Conservation (phyloP, 805 yeast species). For the Torulaspora quercuum region DNA sequence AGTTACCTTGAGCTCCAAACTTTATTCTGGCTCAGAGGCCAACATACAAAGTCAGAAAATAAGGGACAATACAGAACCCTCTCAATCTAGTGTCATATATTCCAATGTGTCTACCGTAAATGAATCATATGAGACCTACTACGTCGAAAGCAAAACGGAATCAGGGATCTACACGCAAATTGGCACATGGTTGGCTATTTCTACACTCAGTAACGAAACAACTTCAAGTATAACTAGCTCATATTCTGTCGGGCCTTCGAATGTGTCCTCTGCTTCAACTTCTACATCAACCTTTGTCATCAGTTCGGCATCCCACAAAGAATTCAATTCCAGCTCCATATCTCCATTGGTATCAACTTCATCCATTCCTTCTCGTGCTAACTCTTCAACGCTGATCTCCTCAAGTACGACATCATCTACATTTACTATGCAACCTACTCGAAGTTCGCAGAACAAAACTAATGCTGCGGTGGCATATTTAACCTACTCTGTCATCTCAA, state of each 20-base stretch:
- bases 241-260: too few relatives aligned
- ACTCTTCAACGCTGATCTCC: slow-evolving; percentile 1
- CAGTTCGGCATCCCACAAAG: too few relatives aligned
- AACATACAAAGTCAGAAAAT: slow-evolving; percentile 5
- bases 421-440: too few relatives aligned
- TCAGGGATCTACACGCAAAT: slow-evolving; percentile 24
- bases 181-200: slow-evolving; percentile 32
- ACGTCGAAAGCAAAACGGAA: slow-evolving; percentile 25
- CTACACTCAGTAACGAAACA: slow-evolving; percentile 9
- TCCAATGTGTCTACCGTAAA: background rate
- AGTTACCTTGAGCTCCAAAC: slow-evolving; percentile 5
- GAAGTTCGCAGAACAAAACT: too few relatives aligned
- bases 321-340: background rate
- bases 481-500: slow-evolving; percentile 20
- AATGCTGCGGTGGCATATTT: slow-evolving; percentile 4
- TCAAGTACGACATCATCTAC: background rate
- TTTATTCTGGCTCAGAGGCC: slow-evolving; percentile 6
- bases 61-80: background rate
- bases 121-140: slow-evolving; percentile 9
- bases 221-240: too few relatives aligned
- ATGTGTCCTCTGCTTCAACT: background rate
- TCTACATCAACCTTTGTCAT: background rate
- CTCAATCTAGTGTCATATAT: slow-evolving; percentile 1
- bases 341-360: background rate
- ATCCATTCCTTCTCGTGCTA: background rate